Base-by-base conservation (phyloP, 148 eudicot species). In the Silene conica region DNA sequence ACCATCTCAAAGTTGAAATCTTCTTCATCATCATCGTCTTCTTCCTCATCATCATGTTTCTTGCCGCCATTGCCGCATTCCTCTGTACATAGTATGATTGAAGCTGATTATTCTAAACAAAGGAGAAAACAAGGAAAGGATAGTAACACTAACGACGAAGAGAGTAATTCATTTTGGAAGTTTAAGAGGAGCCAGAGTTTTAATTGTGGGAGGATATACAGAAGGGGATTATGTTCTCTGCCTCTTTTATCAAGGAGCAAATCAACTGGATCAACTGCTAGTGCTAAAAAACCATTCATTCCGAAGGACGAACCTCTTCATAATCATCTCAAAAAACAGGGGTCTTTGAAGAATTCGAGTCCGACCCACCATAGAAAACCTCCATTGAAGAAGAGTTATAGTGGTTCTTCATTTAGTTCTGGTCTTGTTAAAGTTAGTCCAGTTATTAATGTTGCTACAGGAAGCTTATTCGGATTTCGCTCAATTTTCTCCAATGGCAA, bases 191-290 rank as follows among this genome's bases (percentile, higher is more conserved):
- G 98, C 34, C 77, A 81, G 11, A 95, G 98, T 63, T 78, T 82
- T 46, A 90, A 88, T 74, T 87, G 97, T 67, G 88, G 92, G 1
- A 84, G 86, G 8, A 81, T 89, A 8, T 89, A 87, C 69, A 86
- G 75, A 9, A 28, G 87, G 50, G 83, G 84, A 5, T 80, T 94
- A 16, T 94, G 98, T 65, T 90, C 98, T 28, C 38, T 92, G 52
- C 96, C 93, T 4, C 81, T 87, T 41, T 63, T 94, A n/a, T 83
- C 90, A 3, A 79, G 97, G 43, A 94, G 98, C 76, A 87, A 87
- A 74, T 94, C 98, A 8, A 87, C 96, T 5, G 98, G 98, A 0
- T 91, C 98, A 4, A 75, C 77, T 65, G 58, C 83, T 3, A 83
- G 74, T 70, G 72, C 73, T 6, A 90, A 92, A 64, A 80, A 84